phyloP scores from a whole-genome alignment of 345 rosid species.

The Acer yangbiense region DNA sequence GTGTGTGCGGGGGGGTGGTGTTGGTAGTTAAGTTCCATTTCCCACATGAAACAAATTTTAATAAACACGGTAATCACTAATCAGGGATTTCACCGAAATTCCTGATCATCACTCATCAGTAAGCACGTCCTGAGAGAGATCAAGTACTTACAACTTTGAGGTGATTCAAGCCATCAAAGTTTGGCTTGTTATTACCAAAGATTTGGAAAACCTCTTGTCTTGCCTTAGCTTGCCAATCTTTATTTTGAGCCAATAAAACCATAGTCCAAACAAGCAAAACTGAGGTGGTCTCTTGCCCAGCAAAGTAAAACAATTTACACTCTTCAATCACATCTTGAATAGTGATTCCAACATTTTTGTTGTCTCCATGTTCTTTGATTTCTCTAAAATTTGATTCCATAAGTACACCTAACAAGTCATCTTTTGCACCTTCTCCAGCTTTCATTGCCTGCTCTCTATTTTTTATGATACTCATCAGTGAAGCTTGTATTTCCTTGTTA shows the following conservation, averaged over 20 bases:
- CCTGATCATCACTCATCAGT: too few species aligned
- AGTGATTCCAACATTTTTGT: constrained; percentile 17
- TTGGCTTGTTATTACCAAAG: constrained; percentile 25
- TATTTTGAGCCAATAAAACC: constrained; percentile 28
- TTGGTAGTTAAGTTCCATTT: too few species aligned
- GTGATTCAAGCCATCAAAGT: constrained; percentile 21
- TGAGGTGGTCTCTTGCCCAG: constrained; percentile 42
- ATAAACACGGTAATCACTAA: too few species aligned
- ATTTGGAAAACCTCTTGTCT: constrained; percentile 39
- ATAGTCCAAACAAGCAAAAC: constrained; percentile 38
- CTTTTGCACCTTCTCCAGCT: constrained; percentile 10
- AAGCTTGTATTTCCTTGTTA: constrained; percentile 17
- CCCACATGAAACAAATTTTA: too few species aligned
- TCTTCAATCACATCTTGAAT: constrained; percentile 31
- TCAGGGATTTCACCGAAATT: too few species aligned
- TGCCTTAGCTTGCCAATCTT: constrained; percentile 35
- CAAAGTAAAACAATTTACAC: constrained; percentile 36
- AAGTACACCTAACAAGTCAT: constrained; percentile 35
- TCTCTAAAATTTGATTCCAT: constrained; percentile 35
- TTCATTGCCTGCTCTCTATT: constrained; percentile 24
- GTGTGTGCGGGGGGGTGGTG: too few species aligned
- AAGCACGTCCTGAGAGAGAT: too few species aligned
- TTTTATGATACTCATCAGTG: constrained; percentile 25
- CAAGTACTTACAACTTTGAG: constrained; percentile 25
- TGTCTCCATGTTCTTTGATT: constrained; percentile 20